phyloP scores from a whole-genome alignment of 257 asterid species.

The Echites panduratus region DNA sequence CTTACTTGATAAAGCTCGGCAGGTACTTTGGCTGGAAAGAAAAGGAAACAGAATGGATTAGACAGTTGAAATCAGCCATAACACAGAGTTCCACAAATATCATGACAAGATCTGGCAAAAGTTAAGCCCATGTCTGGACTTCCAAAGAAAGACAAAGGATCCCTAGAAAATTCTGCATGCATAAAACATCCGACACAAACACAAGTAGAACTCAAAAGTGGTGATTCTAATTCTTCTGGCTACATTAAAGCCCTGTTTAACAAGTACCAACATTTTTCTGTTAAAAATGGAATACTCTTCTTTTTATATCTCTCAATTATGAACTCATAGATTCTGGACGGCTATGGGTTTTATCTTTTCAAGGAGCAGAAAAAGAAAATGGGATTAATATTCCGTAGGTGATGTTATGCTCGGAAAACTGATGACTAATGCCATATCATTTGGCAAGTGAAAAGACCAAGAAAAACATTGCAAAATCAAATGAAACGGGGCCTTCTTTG shows the following conservation, averaged over 20 bases:
- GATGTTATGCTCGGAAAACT: neutral
- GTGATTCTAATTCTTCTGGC: neutral
- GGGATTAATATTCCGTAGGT: neutral
- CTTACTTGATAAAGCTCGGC: constrained; percentile 90
- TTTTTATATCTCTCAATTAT: neutral
- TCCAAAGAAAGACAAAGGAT: no score
- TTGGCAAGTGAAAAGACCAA: no score
- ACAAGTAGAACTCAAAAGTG: neutral
- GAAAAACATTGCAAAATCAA: neutral
- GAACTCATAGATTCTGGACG: no score
- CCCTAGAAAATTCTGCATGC: no score
- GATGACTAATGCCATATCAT: neutral
- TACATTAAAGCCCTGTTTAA: neutral
- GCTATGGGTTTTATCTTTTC: neutral
- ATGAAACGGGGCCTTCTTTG: neutral
- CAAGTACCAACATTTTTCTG: neutral
- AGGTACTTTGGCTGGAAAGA: constrained; percentile 74
- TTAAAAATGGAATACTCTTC: neutral
- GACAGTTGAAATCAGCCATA: constrained; percentile 3
- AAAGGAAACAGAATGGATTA: constrained; percentile 18
- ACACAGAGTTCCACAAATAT: neutral
- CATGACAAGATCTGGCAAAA: neutral
- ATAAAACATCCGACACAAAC: neutral
- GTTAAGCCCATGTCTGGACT: neutral
- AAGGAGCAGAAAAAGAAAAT: neutral